Evolutionary conservation across 495 filamentous ascomycete species (phyloP), one percentile per base, ranked within the genome.

Genomic region (Penicillium argentinense): DNA sequence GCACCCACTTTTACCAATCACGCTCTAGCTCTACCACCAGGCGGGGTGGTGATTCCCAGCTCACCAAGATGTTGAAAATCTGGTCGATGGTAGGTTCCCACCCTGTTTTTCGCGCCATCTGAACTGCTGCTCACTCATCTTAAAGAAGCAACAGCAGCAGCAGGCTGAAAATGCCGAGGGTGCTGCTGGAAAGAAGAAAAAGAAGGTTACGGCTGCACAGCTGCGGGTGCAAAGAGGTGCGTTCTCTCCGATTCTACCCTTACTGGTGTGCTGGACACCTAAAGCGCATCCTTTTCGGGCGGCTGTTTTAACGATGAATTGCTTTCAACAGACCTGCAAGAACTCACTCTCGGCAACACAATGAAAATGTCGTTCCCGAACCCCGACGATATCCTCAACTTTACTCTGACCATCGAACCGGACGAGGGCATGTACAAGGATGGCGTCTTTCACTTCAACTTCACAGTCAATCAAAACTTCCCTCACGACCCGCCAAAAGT

Each of bases 361-460:
- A 97, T 97, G 93, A 87, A 83, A 68, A 95, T 89, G 62, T 66
- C 85, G 55, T 97, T 98, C 68, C 85, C 91, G 0, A 88, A 97
- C 71, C 89, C 90, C 3, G 90, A 98, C 72, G 88, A 98, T 64
- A 95, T 96, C 67, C 84, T 97, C 28, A 93, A 91, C 77, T 98
- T 98, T 73, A 86, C 82, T 23, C 82, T 97, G 51, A 89, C 84
- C 51, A 92, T 98, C 73, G 85, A 89, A 56, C 93, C 93, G 7
- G 93, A 98, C 73, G 93, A 97, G 73, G 93, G 93, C 66, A 93
- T 98, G 83, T 98, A 98, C 76, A 89, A 89, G 63, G 85, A 84
- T 58, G 95, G 93, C 42, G 65, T 74, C 9, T 98, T 98, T 72
- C 79, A 84, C 56, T 98, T 98, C 73, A 86, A 74, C 29, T 97